phyloP scores from a whole-genome alignment of 2,329 filamentous ascomycete species.

The Diplodia mutila region DNA sequence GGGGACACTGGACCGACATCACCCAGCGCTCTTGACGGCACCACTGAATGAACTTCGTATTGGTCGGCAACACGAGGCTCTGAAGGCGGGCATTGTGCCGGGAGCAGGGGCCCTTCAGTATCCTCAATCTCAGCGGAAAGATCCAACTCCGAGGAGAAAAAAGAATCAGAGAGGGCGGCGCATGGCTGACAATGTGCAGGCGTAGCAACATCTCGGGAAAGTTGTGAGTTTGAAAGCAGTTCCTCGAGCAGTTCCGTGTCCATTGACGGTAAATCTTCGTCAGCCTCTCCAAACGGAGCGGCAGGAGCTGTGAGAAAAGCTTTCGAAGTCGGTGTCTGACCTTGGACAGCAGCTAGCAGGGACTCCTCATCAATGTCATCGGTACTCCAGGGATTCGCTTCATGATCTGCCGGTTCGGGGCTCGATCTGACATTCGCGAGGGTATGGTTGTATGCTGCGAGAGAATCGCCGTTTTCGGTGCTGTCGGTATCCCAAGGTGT shows the following conservation, averaged over 20 bases:
- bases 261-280: not conserved
- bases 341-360: slow-evolving; percentile 35
- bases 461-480: not conserved
- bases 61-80: not conserved
- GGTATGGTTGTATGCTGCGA: not conserved
- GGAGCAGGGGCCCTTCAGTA: not conserved
- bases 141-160: not conserved
- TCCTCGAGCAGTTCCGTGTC: not conserved
- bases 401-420: too few species aligned
- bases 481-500: not conserved
- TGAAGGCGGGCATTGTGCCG: not conserved
- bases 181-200: not conserved
- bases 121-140: not conserved
- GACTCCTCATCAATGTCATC: slow-evolving; percentile 38
- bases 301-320: not conserved
- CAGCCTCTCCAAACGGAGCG: not conserved
- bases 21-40: not conserved
- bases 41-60: not conserved
- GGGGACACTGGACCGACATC: not conserved
- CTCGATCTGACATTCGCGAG: too few species aligned
- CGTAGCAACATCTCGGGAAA: not conserved
- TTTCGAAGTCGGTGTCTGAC: slow-evolving; percentile 24
- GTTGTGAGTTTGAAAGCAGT: not conserved
- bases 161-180: not conserved
- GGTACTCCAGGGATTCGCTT: not conserved